Evolutionary conservation across 495 filamentous ascomycete species (phyloP).

Genomic region (Hyaloscypha finlandica): DNA sequence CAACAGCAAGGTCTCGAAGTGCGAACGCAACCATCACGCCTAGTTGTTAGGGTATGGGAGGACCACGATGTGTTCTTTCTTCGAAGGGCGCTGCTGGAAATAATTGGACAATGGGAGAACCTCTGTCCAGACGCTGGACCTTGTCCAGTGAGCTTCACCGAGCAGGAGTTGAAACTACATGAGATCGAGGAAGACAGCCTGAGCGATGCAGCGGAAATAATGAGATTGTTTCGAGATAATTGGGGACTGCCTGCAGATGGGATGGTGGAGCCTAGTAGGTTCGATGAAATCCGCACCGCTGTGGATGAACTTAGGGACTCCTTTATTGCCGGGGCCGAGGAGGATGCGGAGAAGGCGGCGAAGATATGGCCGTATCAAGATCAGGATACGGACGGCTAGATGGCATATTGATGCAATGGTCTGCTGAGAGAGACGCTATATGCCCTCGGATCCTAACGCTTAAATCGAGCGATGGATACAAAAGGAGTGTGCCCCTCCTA

Average conservation of each 20-base stretch:
- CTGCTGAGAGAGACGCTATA: no score
- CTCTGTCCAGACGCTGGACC: conserved; percentile 28
- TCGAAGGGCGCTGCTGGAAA: conserved; percentile 35
- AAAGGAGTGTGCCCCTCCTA: no score
- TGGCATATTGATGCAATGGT: no score
- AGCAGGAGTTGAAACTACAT: conserved; percentile 36
- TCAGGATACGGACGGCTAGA: conserved; percentile 14
- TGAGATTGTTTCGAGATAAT: conserved; percentile 25
- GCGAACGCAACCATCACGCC: conserved; percentile 21
- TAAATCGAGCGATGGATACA: no score
- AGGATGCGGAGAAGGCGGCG: conserved; percentile 31
- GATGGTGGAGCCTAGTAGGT: conserved; percentile 16
- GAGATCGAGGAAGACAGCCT: conserved; percentile 32
- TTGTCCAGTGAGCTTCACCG: conserved; percentile 40
- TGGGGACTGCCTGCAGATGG: conserved; percentile 26
- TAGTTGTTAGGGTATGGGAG: conserved; percentile 28
- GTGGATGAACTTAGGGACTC: conserved; percentile 32
- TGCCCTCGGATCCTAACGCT: no score
- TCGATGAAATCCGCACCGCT: conserved; percentile 21
- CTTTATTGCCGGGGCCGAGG: conserved; percentile 32
- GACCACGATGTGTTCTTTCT: conserved; percentile 40
- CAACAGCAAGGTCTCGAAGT: not conserved
- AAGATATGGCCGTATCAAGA: conserved; percentile 44
- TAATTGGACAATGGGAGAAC: conserved; percentile 35
- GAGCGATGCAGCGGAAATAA: conserved; percentile 17